Evolutionary conservation across 768 basidiomycete species (phyloP).

Genomic region (Macrolepiota dolichaula): DNA sequence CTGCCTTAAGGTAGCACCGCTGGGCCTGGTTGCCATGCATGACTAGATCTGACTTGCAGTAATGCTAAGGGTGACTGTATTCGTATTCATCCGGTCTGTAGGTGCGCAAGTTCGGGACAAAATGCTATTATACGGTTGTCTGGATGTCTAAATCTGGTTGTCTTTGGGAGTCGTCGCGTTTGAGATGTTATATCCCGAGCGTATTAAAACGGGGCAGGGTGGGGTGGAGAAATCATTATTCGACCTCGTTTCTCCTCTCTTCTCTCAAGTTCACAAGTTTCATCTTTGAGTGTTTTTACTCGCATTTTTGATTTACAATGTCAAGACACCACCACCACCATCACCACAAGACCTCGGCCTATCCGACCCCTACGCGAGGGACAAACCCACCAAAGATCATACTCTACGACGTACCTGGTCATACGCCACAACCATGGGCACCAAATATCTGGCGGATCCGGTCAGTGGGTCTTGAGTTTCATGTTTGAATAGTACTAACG

Average conservation of each 20-base stretch:
- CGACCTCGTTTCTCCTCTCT: not conserved
- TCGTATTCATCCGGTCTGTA: not conserved
- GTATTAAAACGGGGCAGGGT: not conserved
- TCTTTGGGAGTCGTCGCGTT: not conserved
- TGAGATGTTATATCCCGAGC: not conserved
- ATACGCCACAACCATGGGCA: slow-evolving; percentile 66
- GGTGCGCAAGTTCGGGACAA: too few species aligned
- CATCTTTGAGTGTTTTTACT: not conserved
- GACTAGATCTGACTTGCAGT: slow-evolving; percentile 10
- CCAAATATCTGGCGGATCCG: slow-evolving; percentile 75
- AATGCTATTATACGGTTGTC: slow-evolving; percentile 2
- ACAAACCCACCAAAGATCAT: slow-evolving; percentile 44
- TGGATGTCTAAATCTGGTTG: not conserved
- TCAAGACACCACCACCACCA: slow-evolving; percentile 8
- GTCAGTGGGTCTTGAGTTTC: slow-evolving; percentile 24
- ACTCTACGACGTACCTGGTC: slow-evolving; percentile 65
- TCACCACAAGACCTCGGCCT: not conserved
- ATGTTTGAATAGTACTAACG: slow-evolving; percentile 1
- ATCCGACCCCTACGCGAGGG: not conserved
- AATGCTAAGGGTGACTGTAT: not conserved
- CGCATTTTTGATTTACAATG: not conserved
- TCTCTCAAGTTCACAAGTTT: not conserved
- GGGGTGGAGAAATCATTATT: not conserved
- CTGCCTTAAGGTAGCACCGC: not conserved
- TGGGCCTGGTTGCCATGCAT: not conserved